A percentile compares a stretch with the other conserved stretches of the same genome.
Conservation (phyloP, 768 basidiomycete genomes). For the Calocybe gangraenosa region DNA sequence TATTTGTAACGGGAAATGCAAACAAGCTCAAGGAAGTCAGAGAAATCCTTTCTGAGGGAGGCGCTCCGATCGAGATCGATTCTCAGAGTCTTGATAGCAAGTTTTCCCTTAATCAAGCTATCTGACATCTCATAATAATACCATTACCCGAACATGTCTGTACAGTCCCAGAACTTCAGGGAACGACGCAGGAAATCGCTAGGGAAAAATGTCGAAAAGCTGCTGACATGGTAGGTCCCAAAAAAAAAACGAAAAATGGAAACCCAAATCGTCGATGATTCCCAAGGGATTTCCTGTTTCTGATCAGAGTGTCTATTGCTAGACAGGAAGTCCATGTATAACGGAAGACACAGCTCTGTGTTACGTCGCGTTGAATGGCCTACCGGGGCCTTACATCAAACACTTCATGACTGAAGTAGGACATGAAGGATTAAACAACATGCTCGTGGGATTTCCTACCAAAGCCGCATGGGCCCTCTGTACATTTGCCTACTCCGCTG, state of each 20-base stretch:
- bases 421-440: slow-evolving; percentile 84
- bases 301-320: neutral
- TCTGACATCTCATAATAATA: neutral
- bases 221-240: slow-evolving; percentile 62
- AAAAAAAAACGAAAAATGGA: neutral
- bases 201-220: slow-evolving; percentile 82
- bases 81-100: slow-evolving; percentile 77
- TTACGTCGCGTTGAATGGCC: slow-evolving; percentile 82
- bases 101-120: slow-evolving; percentile 20
- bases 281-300: neutral
- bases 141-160: too few species aligned
- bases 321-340: slow-evolving; percentile 48
- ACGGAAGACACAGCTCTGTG: slow-evolving; percentile 96
- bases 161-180: slow-evolving; percentile 91
- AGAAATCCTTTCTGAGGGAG: slow-evolving; percentile 67
- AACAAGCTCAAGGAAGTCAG: slow-evolving; percentile 91
- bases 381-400: slow-evolving; percentile 98
- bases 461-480: slow-evolving; percentile 87
- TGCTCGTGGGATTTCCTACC: slow-evolving; percentile 73
- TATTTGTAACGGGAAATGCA: slow-evolving; percentile 92
- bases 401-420: slow-evolving; percentile 81
- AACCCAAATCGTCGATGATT: neutral
- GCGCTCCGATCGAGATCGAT: slow-evolving; percentile 68
- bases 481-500: slow-evolving; percentile 92
- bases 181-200: slow-evolving; percentile 88